Evolutionary conservation across 768 basidiomycete genomes (phyloP), one percentile per base, ranked within the genome.

Genomic region (Lentinula guzmanii): DNA sequence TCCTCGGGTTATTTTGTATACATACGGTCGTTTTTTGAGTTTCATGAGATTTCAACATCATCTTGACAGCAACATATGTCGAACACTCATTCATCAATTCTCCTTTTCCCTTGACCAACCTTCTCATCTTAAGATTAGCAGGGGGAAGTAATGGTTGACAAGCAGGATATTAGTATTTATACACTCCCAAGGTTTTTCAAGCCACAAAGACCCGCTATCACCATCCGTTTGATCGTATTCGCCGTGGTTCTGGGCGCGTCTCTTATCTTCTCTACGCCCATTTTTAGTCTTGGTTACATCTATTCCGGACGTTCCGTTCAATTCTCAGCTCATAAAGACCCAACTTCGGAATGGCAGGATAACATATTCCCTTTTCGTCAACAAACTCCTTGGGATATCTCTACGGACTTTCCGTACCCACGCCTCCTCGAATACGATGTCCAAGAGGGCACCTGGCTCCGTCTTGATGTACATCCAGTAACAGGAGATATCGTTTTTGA

Each of bases 401-500:
- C 88, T 21, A 89, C 87, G 21, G 85, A 90, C 73, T 89, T 82
- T 65, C 78, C 82, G n/a, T 82, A 84, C 71, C 84, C 87, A 1
- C 83, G 88, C n/a, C 72, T 71, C 18, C 74, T 90, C 35, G 79
- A 82, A 60, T 91, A 86, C 69, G 84, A 89, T 60, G 88, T 90
- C 13, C 75, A 79, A 45, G 86, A 90, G 68, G 89, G 89, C 7
- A 90, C 89, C 39, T 91, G 88, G 88, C 73, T 90, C 58, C 79
- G 87, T 10, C 79, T 90, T 34, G 89, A 90, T 66, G 87, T 89
- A 1, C 84, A 88, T 63, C 86, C 86, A n/a, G 72, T 74, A 58
- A 79, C 82, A 2, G 87, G 89, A 11, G 89, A 90, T 64, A 80
- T 90, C 50, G 78, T 89, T 6, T 90, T 89, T 60, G 89, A 89